These are phyloP conservation scores for Melampsora americana DNA, from an alignment of 1,284 basidiomycete species.

Conservation along the genomic window DNA sequence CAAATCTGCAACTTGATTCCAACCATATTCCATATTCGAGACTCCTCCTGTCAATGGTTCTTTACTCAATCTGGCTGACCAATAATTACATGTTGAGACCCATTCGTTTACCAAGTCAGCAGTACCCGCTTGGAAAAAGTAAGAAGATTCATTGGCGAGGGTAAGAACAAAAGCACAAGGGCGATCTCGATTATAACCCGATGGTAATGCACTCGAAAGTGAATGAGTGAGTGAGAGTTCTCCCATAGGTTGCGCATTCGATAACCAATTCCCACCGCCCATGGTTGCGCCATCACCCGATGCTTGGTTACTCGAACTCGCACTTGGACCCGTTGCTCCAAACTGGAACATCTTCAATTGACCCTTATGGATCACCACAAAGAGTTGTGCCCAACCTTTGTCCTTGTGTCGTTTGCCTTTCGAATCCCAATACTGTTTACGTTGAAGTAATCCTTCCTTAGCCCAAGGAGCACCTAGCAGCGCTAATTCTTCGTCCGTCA, in stretches of 20 bases:
- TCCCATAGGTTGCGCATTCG: constrained; percentile 79
- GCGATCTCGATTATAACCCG: constrained; percentile 82
- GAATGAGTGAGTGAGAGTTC: constrained; percentile 79
- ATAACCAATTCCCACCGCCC: constrained; percentile 96
- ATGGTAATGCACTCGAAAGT: constrained; percentile 78
- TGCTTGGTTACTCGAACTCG: constrained; percentile 66
- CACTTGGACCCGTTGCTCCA: constrained; percentile 39
- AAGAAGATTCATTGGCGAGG: constrained; percentile 77
- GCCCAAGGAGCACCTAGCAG: constrained; percentile 95
- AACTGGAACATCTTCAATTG: constrained; percentile 81
- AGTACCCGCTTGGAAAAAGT: constrained; percentile 96
- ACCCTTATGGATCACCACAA: constrained; percentile 90
- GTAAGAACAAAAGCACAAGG: constrained; percentile 95
- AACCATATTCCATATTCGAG: constrained; percentile 98
- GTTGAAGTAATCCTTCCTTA: constrained; percentile 89
- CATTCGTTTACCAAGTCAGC: constrained; percentile 96
- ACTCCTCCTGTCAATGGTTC: constrained; percentile 91
- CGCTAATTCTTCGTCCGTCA: constrained; percentile 89
- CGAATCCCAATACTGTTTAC: constrained; percentile 90
- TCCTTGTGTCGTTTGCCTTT: constrained; percentile 75
- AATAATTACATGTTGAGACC: constrained; percentile 98
- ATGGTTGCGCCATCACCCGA: constrained; percentile 62
- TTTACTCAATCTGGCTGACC: constrained; percentile 88
- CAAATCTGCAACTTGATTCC: constrained; percentile 70
- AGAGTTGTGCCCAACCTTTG: constrained; percentile 74